phyloP scores from a whole-genome alignment of 108 stramenopile species.

The Skeletonema marinoi region DNA sequence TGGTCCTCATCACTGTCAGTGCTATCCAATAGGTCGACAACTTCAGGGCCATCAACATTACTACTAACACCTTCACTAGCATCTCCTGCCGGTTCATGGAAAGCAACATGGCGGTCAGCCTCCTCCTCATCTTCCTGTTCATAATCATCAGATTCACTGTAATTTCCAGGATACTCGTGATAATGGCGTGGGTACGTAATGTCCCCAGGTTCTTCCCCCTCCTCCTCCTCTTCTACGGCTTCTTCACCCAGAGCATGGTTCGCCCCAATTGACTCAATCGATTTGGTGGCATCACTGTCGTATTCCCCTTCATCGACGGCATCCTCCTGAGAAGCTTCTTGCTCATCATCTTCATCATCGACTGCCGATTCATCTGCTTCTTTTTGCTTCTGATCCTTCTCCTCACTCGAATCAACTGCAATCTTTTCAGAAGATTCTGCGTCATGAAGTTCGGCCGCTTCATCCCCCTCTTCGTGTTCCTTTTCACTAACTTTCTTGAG shows the following conservation, averaged over 20 bases:
- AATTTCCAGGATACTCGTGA: slow-evolving; percentile 31
- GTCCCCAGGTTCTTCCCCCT: slow-evolving; percentile 9
- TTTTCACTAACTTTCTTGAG: neutral
- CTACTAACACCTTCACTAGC: neutral
- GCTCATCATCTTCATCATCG: slow-evolving; percentile 7
- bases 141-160: slow-evolving; percentile 46
- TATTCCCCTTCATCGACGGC: neutral
- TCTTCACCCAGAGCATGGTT: neutral
- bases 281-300: slow-evolving; percentile 6
- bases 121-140: slow-evolving; percentile 41
- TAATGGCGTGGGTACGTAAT: slow-evolving; percentile 20
- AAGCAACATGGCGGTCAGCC: slow-evolving; percentile 32
- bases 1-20: slow-evolving; percentile 19
- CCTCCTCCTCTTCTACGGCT: slow-evolving; percentile 3
- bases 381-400: neutral
- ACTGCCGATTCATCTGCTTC: neutral
- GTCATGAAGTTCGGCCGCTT: neutral
- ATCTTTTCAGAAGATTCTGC: neutral
- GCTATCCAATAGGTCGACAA: slow-evolving; percentile 16
- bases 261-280: neutral
- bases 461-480: neutral
- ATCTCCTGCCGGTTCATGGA: slow-evolving; percentile 17
- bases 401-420: neutral
- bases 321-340: slow-evolving; percentile 4
- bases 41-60: neutral